Evolutionary conservation across 1,139 yeast genomes (phyloP).

Genomic region (Magnusiomyces sp.): DNA sequence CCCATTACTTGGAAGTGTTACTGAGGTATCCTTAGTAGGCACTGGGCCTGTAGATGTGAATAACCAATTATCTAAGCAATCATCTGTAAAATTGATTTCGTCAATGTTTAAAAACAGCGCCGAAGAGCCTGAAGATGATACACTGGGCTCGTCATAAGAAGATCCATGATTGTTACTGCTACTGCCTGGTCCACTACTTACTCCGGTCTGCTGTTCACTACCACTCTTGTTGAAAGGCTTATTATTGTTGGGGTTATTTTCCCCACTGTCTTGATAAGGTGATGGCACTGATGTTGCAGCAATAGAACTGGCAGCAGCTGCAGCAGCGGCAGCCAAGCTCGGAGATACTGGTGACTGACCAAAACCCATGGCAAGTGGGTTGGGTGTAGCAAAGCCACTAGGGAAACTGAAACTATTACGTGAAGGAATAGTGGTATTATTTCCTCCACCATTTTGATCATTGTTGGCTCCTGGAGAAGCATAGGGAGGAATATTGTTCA

Average conservation of each 20-base stretch:
- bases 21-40: background rate
- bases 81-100: conserved; percentile 5
- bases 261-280: background rate
- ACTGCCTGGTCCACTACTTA: too few species aligned
- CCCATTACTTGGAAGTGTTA: background rate
- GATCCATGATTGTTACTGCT: too few species aligned
- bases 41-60: conserved; percentile 11
- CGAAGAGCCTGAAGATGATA: background rate
- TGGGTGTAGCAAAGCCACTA: background rate
- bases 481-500: background rate
- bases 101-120: conserved; percentile 5
- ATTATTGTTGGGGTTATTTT: background rate
- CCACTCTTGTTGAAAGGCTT: too few species aligned
- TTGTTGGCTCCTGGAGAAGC: background rate
- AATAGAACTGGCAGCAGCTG: too few species aligned
- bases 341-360: too few species aligned
- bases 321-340: too few species aligned
- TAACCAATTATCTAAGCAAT: conserved; percentile 8
- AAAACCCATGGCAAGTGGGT: too few species aligned
- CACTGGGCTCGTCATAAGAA: too few species aligned
- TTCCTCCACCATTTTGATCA: too few species aligned
- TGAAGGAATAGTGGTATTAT: too few species aligned
- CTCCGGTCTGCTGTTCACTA: background rate
- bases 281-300: too few species aligned
- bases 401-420: background rate